phyloP scores from a whole-genome alignment of 371 early-diverging fungal species.

The Lichtheimia hyalospora region DNA sequence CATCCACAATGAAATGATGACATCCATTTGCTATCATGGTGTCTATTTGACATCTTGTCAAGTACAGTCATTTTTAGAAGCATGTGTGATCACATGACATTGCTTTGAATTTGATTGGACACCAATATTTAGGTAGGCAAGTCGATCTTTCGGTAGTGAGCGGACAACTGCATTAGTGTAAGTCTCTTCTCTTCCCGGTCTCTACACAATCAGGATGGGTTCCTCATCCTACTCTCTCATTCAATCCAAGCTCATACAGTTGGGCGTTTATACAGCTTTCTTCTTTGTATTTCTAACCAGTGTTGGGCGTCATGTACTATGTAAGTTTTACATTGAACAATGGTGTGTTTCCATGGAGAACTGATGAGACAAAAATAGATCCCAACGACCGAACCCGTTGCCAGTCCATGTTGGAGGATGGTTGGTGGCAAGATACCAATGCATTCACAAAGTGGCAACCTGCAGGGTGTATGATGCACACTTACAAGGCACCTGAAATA shows the following conservation, averaged over 20 bases:
- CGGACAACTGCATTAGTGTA: too few relatives aligned
- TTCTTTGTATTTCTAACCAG: neutral
- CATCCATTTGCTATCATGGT: too few relatives aligned
- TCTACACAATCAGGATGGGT: neutral
- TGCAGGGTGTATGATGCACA: slow-evolving; percentile 57
- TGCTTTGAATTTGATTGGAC: too few relatives aligned
- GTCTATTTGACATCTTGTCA: neutral
- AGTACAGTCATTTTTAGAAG: too few relatives aligned
- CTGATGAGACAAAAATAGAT: slow-evolving; percentile 6
- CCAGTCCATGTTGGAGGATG: slow-evolving; percentile 46
- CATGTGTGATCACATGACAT: too few relatives aligned
- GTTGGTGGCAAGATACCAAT: slow-evolving; percentile 38
- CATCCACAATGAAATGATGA: too few relatives aligned
- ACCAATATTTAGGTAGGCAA: too few relatives aligned
- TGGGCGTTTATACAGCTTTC: neutral
- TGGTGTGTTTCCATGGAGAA: neutral
- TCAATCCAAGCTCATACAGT: neutral
- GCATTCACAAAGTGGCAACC: slow-evolving; percentile 56
- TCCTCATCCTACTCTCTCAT: neutral
- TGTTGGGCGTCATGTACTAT: neutral
- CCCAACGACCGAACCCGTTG: slow-evolving; percentile 29
- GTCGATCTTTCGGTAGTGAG: too few relatives aligned
- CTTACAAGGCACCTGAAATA: slow-evolving; percentile 43
- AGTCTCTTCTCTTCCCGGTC: too few relatives aligned
- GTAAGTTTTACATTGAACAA: neutral